These are phyloP conservation scores for Dioszegia aurantiaca DNA, from an alignment of 768 basidiomycete genomes.

Conservation along the genomic window DNA sequence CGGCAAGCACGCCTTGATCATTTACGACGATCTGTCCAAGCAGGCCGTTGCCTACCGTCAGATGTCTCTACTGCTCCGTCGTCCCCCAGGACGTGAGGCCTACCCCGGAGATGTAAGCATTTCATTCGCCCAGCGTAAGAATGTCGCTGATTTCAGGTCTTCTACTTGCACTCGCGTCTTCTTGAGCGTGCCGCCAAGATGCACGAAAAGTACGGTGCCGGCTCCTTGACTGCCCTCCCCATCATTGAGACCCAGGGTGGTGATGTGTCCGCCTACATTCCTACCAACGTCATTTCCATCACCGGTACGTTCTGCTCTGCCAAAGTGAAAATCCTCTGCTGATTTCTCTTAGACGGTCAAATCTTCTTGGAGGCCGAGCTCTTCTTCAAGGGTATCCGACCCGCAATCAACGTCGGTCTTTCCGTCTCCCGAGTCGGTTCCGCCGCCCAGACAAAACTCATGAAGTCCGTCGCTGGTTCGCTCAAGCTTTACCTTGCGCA, in stretches of 20 bases:
- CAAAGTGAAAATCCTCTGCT: not conserved
- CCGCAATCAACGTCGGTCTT: conserved; percentile 99
- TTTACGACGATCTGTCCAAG: conserved; percentile 99
- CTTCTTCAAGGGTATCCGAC: conserved; percentile 99
- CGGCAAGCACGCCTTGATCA: conserved; percentile 98
- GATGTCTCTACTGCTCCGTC: conserved; percentile 99
- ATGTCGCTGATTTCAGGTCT: conserved; percentile 64
- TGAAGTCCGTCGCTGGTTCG: conserved; percentile 99
- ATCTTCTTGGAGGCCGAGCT: conserved; percentile 99
- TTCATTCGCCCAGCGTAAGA: not conserved
- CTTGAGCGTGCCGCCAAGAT: conserved; percentile 99
- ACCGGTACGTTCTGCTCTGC: conserved; percentile 55
- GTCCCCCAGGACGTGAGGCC: conserved; percentile 99
- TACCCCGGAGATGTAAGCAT: conserved; percentile 72
- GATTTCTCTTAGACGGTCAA: conserved; percentile 72
- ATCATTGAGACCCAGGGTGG: conserved; percentile 99
- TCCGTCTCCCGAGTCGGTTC: conserved; percentile 99
- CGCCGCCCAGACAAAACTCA: conserved; percentile 99
- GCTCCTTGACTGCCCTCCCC: conserved; percentile 96
- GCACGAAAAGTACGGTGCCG: conserved; percentile 98
- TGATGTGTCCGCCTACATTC: conserved; percentile 99
- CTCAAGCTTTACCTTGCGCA: conserved; percentile 99
- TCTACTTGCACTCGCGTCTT: conserved; percentile 99
- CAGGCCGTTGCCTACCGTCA: conserved; percentile 99
- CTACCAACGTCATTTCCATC: conserved; percentile 92